Base-by-base conservation (phyloP, 2,329 filamentous ascomycete species). In the Monosporascus sp. region DNA sequence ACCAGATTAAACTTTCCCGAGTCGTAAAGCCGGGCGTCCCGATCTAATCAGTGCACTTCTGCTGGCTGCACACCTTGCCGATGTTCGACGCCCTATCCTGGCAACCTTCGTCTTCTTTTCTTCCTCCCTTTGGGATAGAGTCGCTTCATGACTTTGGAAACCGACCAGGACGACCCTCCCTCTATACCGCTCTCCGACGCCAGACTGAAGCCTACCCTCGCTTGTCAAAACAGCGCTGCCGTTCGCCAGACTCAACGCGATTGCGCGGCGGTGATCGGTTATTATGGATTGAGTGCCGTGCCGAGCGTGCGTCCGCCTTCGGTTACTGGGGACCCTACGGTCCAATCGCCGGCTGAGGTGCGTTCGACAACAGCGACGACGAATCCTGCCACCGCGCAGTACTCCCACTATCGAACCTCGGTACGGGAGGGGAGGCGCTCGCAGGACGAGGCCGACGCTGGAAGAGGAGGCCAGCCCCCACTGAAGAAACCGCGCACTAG, bases 401-500 rank as follows among this genome's bases (percentile, higher is more conserved):
- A 59, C 47, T 58, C 54, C 35, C 56, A 57, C 35, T 58, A 54
- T 35, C 40, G 51, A 43, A 51, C 52, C 41, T 49, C 55, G 50
- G 55, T 47, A 22, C 59, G 55, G 50, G 49, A 52, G 24, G 66
- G 65, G 59, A 58, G 61, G 49, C 49, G 52, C 27, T 52, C 56
- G 8, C 59, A 60, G 51, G 48, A 52, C 51, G 60, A 62, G 49
- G 46, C 50, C 24, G 59, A 54, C 51, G 62, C 50, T 37, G 58
- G 56, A 27, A 55, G 51, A 47, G 57, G 46, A 50, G 54, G 52
- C 52, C 57, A 57, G 52, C 67, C 65, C 37, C 63, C 65, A 20
- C 48, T 52, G 20, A 82, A 81, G 67, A 81, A 76, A 65, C 66
- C 74, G 57, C 72, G 76, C 49, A 73, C 69, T 31, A 77, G 78